Evolutionary conservation across 1,139 yeast genomes (phyloP).

Genomic region (Yamadazyma membranifaciens): DNA sequence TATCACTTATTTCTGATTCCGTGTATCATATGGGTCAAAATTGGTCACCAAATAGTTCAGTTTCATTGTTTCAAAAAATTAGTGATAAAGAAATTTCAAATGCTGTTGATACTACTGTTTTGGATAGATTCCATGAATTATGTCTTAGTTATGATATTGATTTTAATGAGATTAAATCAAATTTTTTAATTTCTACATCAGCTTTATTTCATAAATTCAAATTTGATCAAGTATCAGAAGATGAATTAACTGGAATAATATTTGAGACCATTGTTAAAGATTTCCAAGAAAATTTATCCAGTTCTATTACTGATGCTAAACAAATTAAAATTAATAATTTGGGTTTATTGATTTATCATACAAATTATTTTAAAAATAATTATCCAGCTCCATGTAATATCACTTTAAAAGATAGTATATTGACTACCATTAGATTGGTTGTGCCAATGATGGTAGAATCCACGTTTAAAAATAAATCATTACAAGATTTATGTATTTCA

Average conservation of each 20-base stretch:
- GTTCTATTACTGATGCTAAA: conserved; percentile 26
- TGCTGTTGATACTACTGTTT: conserved; percentile 15
- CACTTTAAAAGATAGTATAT: conserved; percentile 33
- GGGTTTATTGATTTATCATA: conserved; percentile 28
- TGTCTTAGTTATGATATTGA: conserved; percentile 65
- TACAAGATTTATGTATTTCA: conserved; percentile 31
- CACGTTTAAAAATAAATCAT: conserved; percentile 21
- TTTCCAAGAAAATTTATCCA: conserved; percentile 29
- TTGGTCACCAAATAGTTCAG: conserved; percentile 12
- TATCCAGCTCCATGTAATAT: conserved; percentile 15
- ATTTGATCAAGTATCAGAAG: conserved; percentile 21
- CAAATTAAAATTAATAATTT: conserved; percentile 22
- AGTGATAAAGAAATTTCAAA: conserved; percentile 14
- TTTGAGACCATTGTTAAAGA: conserved; percentile 37
- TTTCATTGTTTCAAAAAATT: conserved; percentile 8
- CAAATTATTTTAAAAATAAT: conserved; percentile 7
- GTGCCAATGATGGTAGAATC: conserved; percentile 39
- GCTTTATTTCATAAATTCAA: conserved; percentile 26
- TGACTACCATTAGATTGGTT: conserved; percentile 30
- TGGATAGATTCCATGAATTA: conserved; percentile 52
- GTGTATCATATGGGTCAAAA: conserved; percentile 37
- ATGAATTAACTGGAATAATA: conserved; percentile 26
- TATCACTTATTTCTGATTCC: conserved; percentile 43
- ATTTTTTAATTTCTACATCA: conserved; percentile 27
- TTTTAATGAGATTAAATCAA: conserved; percentile 38